Evolutionary conservation across 2,329 filamentous ascomycete genomes (phyloP), one percentile per base, ranked within the genome.

Genomic region (Coleophoma crateriformis): DNA sequence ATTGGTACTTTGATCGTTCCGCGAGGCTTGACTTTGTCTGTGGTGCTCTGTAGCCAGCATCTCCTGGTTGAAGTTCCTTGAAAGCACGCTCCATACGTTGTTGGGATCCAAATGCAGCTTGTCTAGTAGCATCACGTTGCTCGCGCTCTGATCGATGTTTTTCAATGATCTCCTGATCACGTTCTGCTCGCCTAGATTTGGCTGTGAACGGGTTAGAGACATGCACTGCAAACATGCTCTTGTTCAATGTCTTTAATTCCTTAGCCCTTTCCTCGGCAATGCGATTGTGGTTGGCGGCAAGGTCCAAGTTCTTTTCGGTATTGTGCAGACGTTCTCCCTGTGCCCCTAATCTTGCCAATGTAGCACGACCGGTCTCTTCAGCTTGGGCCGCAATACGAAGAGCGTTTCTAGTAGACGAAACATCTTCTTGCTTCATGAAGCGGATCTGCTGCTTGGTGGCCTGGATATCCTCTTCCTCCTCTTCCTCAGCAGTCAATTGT

Each of bases 221-320:
- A 61, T 90, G 86, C 19, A 91, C 80, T 5, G 88, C 87, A 63
- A 96, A 96, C 90, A 96, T 95, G 72, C 85, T 90, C 54, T 86
- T 77, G 68, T 96, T 95, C 45, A 95, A 74, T 1, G 81, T 88
- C 72, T 92, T 92, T 35, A 96, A 73, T 64, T 96, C 90, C 44
- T 83, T 81, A 1, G 90, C 86, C 59, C 88, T 87, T 57, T 91
- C 88, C 58, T 90, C 84, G 0, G 88, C 88, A 51, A 87, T 73
- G 50, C 82, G 81, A 59, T 88, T 88, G 64, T 90, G 84, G 55
- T 85, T 85, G n/a, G 80, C 71, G 4, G 90, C 87, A 56, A 88
- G 75, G 60, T 96, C 89, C 50, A 96, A 76, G 61, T 92, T 90
- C 67, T 81, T 82, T 67, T 95, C 88, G 0, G 87, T 88, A 62